Evolutionary conservation across 176 grass and related monocot genomes (phyloP).

Genomic region (Bothriochloa decipiens): DNA sequence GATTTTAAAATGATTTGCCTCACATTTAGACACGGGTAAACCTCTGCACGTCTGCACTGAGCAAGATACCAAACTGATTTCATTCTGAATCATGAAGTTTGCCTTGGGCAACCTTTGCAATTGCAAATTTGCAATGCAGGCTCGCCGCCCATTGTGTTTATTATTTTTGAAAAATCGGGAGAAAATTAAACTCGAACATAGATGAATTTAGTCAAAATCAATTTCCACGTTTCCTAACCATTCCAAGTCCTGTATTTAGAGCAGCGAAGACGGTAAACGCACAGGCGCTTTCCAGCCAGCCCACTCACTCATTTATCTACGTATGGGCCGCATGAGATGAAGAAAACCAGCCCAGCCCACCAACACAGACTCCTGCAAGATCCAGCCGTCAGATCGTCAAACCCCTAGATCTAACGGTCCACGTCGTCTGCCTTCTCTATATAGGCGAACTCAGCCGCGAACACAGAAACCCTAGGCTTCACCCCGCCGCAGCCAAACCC

Average conservation of each 20-base stretch:
- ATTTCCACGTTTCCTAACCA: too few species aligned
- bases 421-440: not conserved
- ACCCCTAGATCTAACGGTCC: constrained; percentile 52
- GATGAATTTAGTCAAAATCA: too few species aligned
- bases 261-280: not conserved
- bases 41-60: too few species aligned
- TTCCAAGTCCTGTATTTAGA: not conserved
- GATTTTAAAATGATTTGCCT: not conserved
- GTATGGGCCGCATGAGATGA: not conserved
- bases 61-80: too few species aligned
- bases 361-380: not conserved
- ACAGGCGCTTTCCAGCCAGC: not conserved
- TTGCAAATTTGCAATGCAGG: not conserved
- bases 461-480: constrained; percentile 13
- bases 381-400: constrained; percentile 29
- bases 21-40: not conserved
- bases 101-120: not conserved
- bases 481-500: not conserved
- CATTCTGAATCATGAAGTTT: too few species aligned
- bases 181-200: not conserved
- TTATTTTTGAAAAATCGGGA: not conserved
- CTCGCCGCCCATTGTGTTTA: not conserved
- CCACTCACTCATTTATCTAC: not conserved
- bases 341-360: not conserved
- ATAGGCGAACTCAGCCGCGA: not conserved